Base-by-base conservation (phyloP, 1,284 basidiomycete species). In the Kwoniella shivajii region DNA sequence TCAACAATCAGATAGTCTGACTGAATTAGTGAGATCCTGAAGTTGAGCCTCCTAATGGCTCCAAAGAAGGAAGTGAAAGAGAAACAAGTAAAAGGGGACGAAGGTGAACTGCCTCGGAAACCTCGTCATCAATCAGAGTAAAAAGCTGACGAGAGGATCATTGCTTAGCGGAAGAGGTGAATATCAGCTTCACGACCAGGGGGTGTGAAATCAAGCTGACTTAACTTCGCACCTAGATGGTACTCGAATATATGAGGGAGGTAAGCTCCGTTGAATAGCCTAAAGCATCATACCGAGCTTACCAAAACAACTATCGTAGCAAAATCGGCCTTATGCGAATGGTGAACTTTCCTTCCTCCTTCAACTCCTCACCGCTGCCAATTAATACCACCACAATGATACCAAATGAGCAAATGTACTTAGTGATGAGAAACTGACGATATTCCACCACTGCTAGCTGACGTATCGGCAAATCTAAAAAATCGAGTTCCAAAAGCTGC, bases 381-480 rank as follows among this genome's bases (percentile, higher is more conserved):
- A 10, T 24, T 7, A 18, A 6, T 26, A 43, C 9, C 20, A 27
- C 10, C 33, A 33, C 18, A 18, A 7, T 38, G 33, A 16, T 33
- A 27, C 26, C 29, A 10, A 6, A 13, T 34, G 14, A 16, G 7
- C 11, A 4, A 31, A 27, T 20, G 5, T 34, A 2, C 30, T 52
- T 36, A n/a, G n/a, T n/a, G n/a, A n/a, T n/a, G n/a, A n/a, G n/a
- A n/a, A n/a, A n/a, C n/a, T n/a, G n/a, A n/a, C n/a, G n/a, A n/a
- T n/a, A n/a, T n/a, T n/a, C n/a, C n/a, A n/a, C n/a, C n/a, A n/a
- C n/a, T n/a, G n/a, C n/a, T 85, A 63, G 91, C 90, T 34, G 90
- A 93, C 71, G 86, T 94, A 2, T 83, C 88, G 14, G 88, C 89
- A 16, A 94, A 95, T 74, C 80, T 94, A 38, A 92, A 92, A 74